Evolutionary conservation across 345 rosid species (phyloP), one percentile per base, ranked within the genome.

Genomic region (Noccaea caerulescens): DNA sequence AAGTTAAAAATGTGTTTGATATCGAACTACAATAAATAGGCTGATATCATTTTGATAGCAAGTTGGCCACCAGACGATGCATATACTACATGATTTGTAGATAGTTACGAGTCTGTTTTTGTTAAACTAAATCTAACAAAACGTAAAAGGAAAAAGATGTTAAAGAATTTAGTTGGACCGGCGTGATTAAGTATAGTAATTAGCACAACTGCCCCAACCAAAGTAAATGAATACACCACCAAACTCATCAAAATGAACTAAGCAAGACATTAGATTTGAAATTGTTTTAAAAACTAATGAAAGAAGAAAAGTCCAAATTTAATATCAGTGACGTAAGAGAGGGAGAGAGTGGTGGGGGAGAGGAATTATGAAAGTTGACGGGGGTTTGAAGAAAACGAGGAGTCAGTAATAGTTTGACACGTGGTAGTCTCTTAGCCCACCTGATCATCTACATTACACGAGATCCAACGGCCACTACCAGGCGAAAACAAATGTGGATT

Each of bases 351-450:
- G 37, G 76, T 72, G 69, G 62, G 53, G 62, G 53, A 46, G 37
- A 7, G 30, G 53, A 65, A 73, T 56, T 41, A 65, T 73, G 66
- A 73, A 55, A 72, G 65, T 72, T 63, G 76, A 63, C 71, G 71
- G 63, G 20, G 11, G 33, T 27, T 63, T 34, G 63, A 72, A 44
- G 63, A 54, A 72, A 72, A 65, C 63, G 16, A 72, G 47, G 37
- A n/a, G 38, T 55, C 58, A 14, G 34, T 64, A n/a, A 63, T 7
- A 72, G 9, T 1, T 0, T 32, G 45, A 74, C 78, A 74, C 78
- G 71, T 74, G 72, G 53, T 43, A 33, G 68, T 12, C 37, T 23
- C 37, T 7, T 10, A 41, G 7, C 39, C 25, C 67, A 45, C 51
- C 25, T 16, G 45, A 73, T 57, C 3, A 34, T 32, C 11, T 65